Evolutionary conservation across 2,329 filamentous ascomycete genomes (phyloP), one percentile per base, ranked within the genome.

Genomic region (Epichloe uncinata): DNA sequence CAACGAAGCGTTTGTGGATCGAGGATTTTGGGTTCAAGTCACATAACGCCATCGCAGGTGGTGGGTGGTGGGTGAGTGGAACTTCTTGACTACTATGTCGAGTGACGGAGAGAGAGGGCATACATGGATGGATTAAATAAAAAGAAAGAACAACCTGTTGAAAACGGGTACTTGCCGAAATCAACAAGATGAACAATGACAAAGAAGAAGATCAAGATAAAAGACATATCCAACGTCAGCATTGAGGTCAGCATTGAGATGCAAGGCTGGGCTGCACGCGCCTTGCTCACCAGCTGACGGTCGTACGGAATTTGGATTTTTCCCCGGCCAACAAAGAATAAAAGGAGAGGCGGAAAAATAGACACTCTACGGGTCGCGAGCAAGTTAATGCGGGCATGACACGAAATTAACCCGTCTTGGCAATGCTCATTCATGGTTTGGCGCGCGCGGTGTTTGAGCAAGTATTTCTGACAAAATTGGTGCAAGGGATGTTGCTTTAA

Each of bases 1-100:
- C 51, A 26, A 52, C 42, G 11, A 52, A 46, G 3, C 48, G 34
- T 16, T 42, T 45, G 48, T 52, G 48, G 20, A 52, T 48, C 2
- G 48, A 50, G 16, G 51, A 11, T 5, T 35, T 44, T 13, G 40
- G 11, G 3, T 5, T 26, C 18, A 33, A 15, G 7, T 22, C 16
- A 16, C n/a, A 33, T 5, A 12, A 30, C n/a, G 18, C 9, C 40
- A 37, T 44, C 7, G 15, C 36, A 11, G 26, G 26, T 5, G 11
- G 33, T 16, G 16, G 16, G 16, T 16, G 16, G 16, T 16, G 16
- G 16, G 16, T 8, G 18, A 35, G 22, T 20, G 38, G 47, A n/a
- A 6, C 22, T 37, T 13, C 15, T 30, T n/a, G 41, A 42, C n/a
- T 26, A 5, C 8, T 41, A 22, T 22, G 12, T 42, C n/a, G 37